Percentiles rank a stretch among this genome's conserved stretches.
phyloP scores from a whole-genome alignment of 2,329 filamentous ascomycete species.

The Tympanopsis confertula region DNA sequence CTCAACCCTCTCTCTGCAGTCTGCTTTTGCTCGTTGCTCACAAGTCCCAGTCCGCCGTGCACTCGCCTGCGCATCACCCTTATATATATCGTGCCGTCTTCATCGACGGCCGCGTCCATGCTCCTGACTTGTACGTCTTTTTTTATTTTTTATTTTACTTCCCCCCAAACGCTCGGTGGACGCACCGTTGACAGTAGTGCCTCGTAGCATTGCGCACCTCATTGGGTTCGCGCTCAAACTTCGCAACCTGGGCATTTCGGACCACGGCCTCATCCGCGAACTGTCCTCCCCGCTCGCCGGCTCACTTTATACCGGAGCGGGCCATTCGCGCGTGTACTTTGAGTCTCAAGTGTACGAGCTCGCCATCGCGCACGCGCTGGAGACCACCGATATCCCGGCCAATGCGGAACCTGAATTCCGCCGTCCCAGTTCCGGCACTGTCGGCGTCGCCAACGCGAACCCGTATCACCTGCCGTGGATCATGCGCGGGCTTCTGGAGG shows the following conservation, averaged over 20 bases:
- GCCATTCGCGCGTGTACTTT: slow-evolving; percentile 86
- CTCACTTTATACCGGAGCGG: slow-evolving; percentile 81
- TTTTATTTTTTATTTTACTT: not conserved
- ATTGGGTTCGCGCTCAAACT: slow-evolving; percentile 89
- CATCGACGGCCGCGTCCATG: slow-evolving; percentile 82
- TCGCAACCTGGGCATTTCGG: slow-evolving; percentile 81
- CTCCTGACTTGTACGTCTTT: slow-evolving; percentile 65
- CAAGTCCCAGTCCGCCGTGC: slow-evolving; percentile 58
- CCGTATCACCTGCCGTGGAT: slow-evolving; percentile 91
- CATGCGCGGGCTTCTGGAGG: slow-evolving; percentile 84
- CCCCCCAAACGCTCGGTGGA: not conserved
- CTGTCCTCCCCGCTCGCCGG: slow-evolving; percentile 80
- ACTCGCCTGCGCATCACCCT: slow-evolving; percentile 74
- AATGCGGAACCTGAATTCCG: slow-evolving; percentile 7
- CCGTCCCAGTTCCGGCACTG: slow-evolving; percentile 10
- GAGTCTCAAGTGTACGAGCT: slow-evolving; percentile 77
- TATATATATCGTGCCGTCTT: slow-evolving; percentile 95
- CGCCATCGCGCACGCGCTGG: slow-evolving; percentile 60
- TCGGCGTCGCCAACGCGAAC: slow-evolving; percentile 45
- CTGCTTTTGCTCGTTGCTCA: slow-evolving; percentile 7
- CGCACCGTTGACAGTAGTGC: not conserved
- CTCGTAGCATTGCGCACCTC: slow-evolving; percentile 64
- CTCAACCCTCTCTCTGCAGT: slow-evolving; percentile 2
- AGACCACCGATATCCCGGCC: slow-evolving; percentile 47
- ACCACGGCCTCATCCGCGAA: slow-evolving; percentile 87